These are phyloP conservation scores for Thraustochytrium striatum DNA, from an alignment of 352 stramenopile genomes.

Conservation along the genomic window DNA sequence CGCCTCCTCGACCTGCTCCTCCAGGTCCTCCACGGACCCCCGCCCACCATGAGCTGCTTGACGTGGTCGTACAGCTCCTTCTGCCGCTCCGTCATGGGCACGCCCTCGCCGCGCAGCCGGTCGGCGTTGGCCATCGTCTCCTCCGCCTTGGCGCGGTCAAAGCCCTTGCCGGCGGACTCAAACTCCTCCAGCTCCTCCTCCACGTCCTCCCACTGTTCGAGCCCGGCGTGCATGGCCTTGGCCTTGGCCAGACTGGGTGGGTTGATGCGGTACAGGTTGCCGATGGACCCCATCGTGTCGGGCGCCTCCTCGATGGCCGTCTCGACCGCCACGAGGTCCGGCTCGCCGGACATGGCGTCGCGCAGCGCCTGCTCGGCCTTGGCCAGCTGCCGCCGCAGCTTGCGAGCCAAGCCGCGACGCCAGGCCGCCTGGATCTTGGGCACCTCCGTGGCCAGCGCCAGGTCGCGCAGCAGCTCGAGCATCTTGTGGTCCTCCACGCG, in stretches of 20 bases:
- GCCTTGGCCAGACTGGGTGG: constrained; percentile 8
- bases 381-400: not conserved
- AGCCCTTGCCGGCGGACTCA: not conserved
- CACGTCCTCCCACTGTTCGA: constrained; percentile 37
- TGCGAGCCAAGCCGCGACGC: not conserved
- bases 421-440: constrained; percentile 15
- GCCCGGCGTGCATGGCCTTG: not conserved
- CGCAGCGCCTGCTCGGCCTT: constrained; percentile 21
- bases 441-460: constrained; percentile 26
- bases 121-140: not conserved
- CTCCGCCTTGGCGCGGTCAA: not conserved
- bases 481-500: constrained; percentile 47
- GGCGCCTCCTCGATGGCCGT: constrained; percentile 48
- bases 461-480: constrained; percentile 47
- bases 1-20: constrained; percentile 6
- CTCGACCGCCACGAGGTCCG: constrained; percentile 40
- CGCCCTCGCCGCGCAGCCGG: constrained; percentile 11
- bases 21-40: not conserved
- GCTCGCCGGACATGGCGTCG: constrained; percentile 37
- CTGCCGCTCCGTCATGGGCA: constrained; percentile 34
- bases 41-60: not conserved
- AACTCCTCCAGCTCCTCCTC: constrained; percentile 30
- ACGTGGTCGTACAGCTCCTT: constrained; percentile 47
- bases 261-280: constrained; percentile 23
- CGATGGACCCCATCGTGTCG: constrained; percentile 10